These are phyloP conservation scores for Coemansia asiatica DNA, from an alignment of 192 early-diverging fungal genomes.

Conservation along the genomic window DNA sequence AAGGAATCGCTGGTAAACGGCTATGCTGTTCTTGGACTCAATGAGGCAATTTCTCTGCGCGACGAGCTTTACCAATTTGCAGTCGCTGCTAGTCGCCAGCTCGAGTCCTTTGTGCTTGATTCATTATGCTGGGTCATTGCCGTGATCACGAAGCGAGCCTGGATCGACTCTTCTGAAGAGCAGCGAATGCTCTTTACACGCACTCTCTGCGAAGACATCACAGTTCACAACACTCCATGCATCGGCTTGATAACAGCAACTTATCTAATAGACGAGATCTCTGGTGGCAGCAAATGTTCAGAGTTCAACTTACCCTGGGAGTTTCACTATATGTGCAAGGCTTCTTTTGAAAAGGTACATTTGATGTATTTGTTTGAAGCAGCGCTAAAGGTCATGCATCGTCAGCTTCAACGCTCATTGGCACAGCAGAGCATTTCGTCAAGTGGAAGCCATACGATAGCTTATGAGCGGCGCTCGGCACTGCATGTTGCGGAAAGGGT, in stretches of 20 bases:
- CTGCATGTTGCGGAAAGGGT: constrained; percentile 44
- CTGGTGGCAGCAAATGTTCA: constrained; percentile 52
- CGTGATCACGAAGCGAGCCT: constrained; percentile 50
- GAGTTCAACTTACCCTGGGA: constrained; percentile 53
- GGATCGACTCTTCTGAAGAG: constrained; percentile 39
- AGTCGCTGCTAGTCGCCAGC: constrained; percentile 19
- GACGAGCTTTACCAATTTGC: constrained; percentile 50
- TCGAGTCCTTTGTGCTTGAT: constrained; percentile 47
- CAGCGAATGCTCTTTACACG: constrained; percentile 24
- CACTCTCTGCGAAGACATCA: constrained; percentile 41
- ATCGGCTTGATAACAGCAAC: constrained; percentile 40
- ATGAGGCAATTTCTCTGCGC: constrained; percentile 19
- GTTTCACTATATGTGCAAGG: constrained; percentile 52
- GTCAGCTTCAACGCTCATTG: constrained; percentile 39
- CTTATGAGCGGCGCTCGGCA: constrained; percentile 48
- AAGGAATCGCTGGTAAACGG: constrained; percentile 41
- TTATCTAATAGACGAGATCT: constrained; percentile 48
- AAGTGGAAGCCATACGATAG: constrained; percentile 26
- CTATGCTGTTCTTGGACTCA: constrained; percentile 29
- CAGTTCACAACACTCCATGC: constrained; percentile 30
- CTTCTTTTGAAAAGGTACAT: constrained; percentile 41
- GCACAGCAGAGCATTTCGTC: constrained; percentile 12
- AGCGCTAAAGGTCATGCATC: constrained; percentile 43
- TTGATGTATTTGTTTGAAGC: constrained; percentile 45
- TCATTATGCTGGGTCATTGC: constrained; percentile 52